Evolutionary conservation across 805 yeast genomes (phyloP).

Genomic region (Jamesozyma hellenica): DNA sequence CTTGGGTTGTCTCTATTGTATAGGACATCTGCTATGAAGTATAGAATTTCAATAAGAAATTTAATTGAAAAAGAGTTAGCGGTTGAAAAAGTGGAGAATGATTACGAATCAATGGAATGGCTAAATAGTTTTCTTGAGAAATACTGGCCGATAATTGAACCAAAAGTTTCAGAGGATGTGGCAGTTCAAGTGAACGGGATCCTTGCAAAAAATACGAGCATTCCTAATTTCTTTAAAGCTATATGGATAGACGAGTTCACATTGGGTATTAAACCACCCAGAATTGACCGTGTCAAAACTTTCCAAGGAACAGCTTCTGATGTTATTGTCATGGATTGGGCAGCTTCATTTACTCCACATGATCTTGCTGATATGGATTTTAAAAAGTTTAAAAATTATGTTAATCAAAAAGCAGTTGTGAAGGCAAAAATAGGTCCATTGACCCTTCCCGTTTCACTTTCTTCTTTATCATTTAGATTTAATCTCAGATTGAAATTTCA

Average conservation of each 20-base stretch:
- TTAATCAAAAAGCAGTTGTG: constrained; percentile 67
- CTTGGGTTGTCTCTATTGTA: constrained; percentile 53
- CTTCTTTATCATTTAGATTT: constrained; percentile 66
- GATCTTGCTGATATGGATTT: constrained; percentile 70
- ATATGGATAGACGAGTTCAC: constrained; percentile 82
- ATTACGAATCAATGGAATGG: constrained; percentile 93
- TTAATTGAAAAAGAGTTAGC: constrained; percentile 77
- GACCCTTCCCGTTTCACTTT: constrained; percentile 65
- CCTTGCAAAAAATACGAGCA: constrained; percentile 56
- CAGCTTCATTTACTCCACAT: constrained; percentile 82
- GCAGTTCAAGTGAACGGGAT: constrained; percentile 75
- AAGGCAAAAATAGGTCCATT: constrained; percentile 71
- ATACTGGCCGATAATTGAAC: constrained; percentile 85
- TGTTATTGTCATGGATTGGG: constrained; percentile 96
- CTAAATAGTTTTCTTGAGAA: constrained; percentile 74
- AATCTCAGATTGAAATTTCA: constrained; percentile 69
- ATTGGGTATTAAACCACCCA: constrained; percentile 87
- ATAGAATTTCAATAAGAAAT: constrained; percentile 62
- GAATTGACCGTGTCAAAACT: constrained; percentile 81
- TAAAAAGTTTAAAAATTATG: constrained; percentile 71
- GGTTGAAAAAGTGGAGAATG: constrained; percentile 67
- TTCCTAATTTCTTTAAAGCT: constrained; percentile 72
- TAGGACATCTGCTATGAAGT: constrained; percentile 70
- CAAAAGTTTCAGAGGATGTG: constrained; percentile 75
- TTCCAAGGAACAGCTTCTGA: constrained; percentile 77